Evolutionary conservation across 148 eudicot genomes (phyloP), one percentile per base, ranked within the genome.

Genomic region (Diospyros lotus): DNA sequence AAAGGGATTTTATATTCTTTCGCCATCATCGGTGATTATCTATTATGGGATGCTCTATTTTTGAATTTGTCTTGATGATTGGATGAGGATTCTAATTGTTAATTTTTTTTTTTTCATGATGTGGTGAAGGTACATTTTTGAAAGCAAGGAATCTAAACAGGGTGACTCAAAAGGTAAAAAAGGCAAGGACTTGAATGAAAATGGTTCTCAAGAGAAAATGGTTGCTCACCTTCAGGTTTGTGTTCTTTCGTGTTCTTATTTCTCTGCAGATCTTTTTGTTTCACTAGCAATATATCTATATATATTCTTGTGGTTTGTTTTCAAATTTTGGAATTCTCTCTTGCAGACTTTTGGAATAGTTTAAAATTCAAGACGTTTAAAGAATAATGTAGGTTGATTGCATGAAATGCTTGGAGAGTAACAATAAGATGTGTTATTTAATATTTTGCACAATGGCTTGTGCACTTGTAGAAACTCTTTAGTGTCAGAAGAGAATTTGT

Each of bases 1-100:
- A 95, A 74, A 88, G 98, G 46, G 98, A 95, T 79, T 95, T 87
- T 70, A 89, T 95, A 74, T 95, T 95, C 86, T 92, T 95, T 80
- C 96, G 98, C 63, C 98, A 95, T 83, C 98, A 95, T 82, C 86
- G 98, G 98, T 95, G 61, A 63, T 82, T 77, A 10, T 58, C 11
- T 9, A 42, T 45, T 64, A 48, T 41, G 17, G 64, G 55, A 11
- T 61, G n/a, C 40, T 46, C 17, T 43, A 46, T 71, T 48, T 56
- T 58, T 4, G 5, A 40, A 17, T 28, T n/a, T 58, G 6, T 64
- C 3, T 7, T 70, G 56, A 9, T 14, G 13, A 17, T 10, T 3
- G 3, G 48, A 63, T 59, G 5, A 76, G 46, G 69, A 18, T 75
- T 61, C 63, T 78, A 17, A 83, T 66, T 13, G 45, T 41, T 72